Conservation (phyloP, 2,329 filamentous ascomycete genomes). For the Aschersonia sp. region DNA sequence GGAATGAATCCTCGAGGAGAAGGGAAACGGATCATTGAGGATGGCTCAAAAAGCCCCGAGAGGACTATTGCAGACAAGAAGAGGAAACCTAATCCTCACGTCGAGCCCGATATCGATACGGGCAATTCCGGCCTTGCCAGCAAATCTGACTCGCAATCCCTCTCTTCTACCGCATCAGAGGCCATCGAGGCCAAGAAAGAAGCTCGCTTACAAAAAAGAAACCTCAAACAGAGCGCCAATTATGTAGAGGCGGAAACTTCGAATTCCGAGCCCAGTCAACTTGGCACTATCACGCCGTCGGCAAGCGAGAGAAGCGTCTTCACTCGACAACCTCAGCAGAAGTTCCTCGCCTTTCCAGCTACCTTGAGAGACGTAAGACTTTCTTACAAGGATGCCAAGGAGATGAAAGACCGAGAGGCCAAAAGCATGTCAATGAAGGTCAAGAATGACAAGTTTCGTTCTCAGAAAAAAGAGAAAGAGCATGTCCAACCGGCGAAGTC, state of each 20-base stretch:
- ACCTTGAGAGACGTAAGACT: conserved; percentile 18
- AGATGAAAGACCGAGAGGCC: conserved; percentile 31
- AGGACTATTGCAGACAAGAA: too few relatives aligned
- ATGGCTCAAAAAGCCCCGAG: too few relatives aligned
- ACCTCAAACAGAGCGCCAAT: conserved; percentile 39
- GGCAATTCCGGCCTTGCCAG: too few relatives aligned
- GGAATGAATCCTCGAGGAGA: too few relatives aligned
- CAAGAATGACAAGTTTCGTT: conserved; percentile 25
- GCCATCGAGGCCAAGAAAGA: conserved; percentile 6
- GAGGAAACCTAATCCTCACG: too few relatives aligned
- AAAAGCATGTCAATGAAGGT: conserved; percentile 11
- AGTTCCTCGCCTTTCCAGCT: conserved; percentile 16
- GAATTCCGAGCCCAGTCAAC: conserved; percentile 41
- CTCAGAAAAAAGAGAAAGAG: conserved; percentile 26
- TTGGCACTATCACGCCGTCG: conserved; percentile 36
- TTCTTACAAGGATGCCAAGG: conserved; percentile 24
- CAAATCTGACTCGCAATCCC: too few relatives aligned
- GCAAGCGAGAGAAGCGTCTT: conserved; percentile 26
- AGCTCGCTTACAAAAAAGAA: conserved; percentile 22
- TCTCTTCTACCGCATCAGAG: too few relatives aligned
- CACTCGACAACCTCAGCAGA: conserved; percentile 15
- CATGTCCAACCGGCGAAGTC: conserved; percentile 14
- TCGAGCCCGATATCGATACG: too few relatives aligned
- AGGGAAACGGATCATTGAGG: too few relatives aligned
- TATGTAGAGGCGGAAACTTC: conserved; percentile 42